phyloP scores from a whole-genome alignment of 2,329 filamentous ascomycete genomes.

The Pezizomycotina sp. region DNA sequence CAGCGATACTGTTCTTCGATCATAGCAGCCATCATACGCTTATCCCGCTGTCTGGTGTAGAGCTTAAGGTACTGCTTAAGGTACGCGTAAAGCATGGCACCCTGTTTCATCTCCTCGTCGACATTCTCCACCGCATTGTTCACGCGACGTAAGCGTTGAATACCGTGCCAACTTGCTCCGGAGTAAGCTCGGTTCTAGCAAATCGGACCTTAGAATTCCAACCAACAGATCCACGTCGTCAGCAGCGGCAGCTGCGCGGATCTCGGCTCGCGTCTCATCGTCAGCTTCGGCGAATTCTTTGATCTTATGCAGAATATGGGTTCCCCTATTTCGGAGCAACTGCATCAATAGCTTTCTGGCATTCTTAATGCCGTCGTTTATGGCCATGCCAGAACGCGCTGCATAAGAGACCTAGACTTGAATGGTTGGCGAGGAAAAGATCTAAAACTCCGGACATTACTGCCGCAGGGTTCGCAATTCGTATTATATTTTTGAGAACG shows the following conservation, averaged over 20 bases:
- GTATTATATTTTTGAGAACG: constrained; percentile 88
- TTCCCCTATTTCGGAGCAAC: constrained; percentile 66
- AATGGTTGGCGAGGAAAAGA: constrained; percentile 94
- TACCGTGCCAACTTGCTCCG: constrained; percentile 63
- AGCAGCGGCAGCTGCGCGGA: constrained; percentile 54
- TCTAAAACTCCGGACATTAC: constrained; percentile 95
- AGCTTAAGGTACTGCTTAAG: constrained; percentile 90
- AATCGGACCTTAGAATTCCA: constrained; percentile 62
- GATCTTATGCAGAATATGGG: constrained; percentile 62
- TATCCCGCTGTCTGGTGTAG: constrained; percentile 78
- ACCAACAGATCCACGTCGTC: constrained; percentile 77
- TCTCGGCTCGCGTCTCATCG: constrained; percentile 54
- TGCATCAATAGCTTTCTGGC: constrained; percentile 77
- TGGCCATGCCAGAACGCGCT: constrained; percentile 86
- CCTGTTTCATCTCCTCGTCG: constrained; percentile 73
- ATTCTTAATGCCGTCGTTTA: constrained; percentile 74
- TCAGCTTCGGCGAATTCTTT: constrained; percentile 60
- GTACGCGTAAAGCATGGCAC: constrained; percentile 81
- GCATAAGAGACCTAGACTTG: constrained; percentile 72
- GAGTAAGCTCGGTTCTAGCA: constrained; percentile 54
- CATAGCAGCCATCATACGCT: constrained; percentile 88
- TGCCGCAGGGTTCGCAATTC: constrained; percentile 85
- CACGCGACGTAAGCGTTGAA: constrained; percentile 95
- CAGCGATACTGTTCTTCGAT: constrained; percentile 96
- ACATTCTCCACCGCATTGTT: constrained; percentile 86